Percentiles rank a stretch among this genome's conserved stretches.
Evolutionary conservation across 148 eudicot species (phyloP).

Genomic region (Dianthus caryophyllus): DNA sequence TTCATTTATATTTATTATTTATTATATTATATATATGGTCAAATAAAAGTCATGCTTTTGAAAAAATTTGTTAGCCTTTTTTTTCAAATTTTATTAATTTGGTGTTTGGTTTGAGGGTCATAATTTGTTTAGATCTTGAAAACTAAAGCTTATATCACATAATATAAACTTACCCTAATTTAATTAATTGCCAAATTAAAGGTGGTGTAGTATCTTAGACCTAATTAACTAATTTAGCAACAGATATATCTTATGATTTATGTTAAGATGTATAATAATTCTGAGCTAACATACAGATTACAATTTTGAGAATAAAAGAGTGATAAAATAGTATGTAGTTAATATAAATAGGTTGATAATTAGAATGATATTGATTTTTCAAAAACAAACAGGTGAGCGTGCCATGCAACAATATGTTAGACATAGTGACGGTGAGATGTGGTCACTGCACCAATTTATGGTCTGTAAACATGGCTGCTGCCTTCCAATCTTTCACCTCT

Average conservation of each 20-base stretch:
- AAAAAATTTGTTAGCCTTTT: neutral
- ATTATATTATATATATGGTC: constrained; percentile 36
- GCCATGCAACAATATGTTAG: constrained; percentile 68
- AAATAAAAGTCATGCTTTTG: constrained; percentile 27
- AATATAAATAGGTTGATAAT: too few relatives aligned
- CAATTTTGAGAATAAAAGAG: neutral
- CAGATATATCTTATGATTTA: too few relatives aligned
- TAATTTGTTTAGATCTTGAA: neutral
- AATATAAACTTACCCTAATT: constrained; percentile 9
- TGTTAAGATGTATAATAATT: too few relatives aligned
- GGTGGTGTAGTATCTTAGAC: too few relatives aligned
- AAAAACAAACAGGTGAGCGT: constrained; percentile 62
- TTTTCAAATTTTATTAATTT: neutral
- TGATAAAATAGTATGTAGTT: neutral
- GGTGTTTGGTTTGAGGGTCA: neutral
- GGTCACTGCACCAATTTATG: constrained; percentile 88
- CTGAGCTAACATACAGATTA: too few relatives aligned
- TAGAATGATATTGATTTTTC: neutral
- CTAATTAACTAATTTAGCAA: too few relatives aligned
- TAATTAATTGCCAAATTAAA: too few relatives aligned
- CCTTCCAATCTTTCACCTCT: constrained; percentile 48
- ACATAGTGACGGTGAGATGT: constrained; percentile 84
- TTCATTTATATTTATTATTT: constrained; percentile 14
- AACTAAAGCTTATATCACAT: neutral
- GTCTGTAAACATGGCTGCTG: constrained; percentile 89